Evolutionary conservation across 192 early-diverging fungal species (phyloP).

Genomic region (Mortierella hygrophila): DNA sequence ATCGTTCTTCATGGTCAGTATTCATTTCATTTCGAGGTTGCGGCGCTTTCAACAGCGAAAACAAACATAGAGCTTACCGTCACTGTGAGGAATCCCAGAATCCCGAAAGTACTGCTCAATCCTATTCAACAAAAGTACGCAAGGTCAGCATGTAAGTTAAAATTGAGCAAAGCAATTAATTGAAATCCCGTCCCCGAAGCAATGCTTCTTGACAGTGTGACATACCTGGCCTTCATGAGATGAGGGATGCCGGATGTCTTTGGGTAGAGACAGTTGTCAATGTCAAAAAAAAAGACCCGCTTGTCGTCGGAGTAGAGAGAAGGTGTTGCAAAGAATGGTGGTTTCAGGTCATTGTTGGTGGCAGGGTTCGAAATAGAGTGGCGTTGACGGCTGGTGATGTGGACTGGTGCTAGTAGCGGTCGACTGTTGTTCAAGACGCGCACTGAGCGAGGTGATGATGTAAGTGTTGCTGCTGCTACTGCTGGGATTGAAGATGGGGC

Average conservation of each 20-base stretch:
- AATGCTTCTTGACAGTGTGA: no score
- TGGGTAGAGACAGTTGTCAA: slow-evolving; percentile 84
- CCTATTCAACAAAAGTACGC: slow-evolving; percentile 14
- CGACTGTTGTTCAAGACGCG: not conserved
- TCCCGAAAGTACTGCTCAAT: slow-evolving; percentile 73
- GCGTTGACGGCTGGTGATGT: not conserved
- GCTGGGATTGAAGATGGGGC: not conserved
- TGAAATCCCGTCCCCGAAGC: no score
- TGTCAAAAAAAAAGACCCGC: slow-evolving; percentile 83
- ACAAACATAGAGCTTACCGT: slow-evolving; percentile 33
- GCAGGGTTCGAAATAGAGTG: not conserved
- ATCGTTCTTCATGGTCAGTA: not conserved
- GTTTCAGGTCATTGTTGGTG: not conserved
- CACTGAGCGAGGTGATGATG: not conserved
- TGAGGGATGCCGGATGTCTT: slow-evolving; percentile 61
- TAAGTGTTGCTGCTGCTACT: not conserved
- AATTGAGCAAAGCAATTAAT: not conserved
- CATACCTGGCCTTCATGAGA: slow-evolving; percentile 68
- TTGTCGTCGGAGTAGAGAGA: slow-evolving; percentile 1
- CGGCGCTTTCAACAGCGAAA: no score
- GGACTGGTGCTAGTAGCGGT: not conserved
- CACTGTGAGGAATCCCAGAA: slow-evolving; percentile 68
- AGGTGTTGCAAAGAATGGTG: not conserved
- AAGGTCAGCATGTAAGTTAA: not conserved
- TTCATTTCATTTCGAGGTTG: not conserved